phyloP scores from a whole-genome alignment of 257 asterid genomes.

The Rubia yunnanensis region DNA sequence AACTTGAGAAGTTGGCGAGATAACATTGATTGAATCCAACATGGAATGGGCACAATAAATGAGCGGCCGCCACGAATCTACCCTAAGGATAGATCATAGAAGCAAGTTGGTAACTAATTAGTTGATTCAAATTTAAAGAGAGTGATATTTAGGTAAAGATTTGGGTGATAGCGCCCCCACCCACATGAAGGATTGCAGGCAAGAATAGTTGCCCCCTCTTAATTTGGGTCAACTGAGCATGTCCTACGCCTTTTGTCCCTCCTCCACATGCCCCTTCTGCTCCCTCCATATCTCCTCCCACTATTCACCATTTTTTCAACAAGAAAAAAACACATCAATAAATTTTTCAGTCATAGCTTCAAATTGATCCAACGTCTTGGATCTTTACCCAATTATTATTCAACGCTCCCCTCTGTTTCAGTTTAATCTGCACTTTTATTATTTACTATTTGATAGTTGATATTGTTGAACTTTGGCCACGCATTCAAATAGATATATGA shows the following conservation, averaged over 20 bases:
- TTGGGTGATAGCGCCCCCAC: slow-evolving; percentile 13
- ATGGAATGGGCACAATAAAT: neutral
- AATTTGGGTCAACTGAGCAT: slow-evolving; percentile 18
- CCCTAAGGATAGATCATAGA: neutral
- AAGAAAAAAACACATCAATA: no score
- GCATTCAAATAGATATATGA: no score
- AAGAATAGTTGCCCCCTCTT: slow-evolving; percentile 9
- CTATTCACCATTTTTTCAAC: slow-evolving; percentile 20
- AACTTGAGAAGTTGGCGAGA: neutral
- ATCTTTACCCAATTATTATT: no score
- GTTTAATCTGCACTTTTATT: no score
- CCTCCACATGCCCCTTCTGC: slow-evolving; percentile 49
- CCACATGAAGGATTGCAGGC: slow-evolving; percentile 9
- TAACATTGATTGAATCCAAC: neutral
- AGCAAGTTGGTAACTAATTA: neutral
- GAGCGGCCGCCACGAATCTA: neutral
- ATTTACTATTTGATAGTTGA: no score
- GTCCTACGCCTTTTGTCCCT: slow-evolving; percentile 45
- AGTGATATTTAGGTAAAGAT: neutral
- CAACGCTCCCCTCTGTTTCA: no score
- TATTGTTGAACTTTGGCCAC: no score
- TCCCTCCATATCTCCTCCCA: slow-evolving; percentile 36
- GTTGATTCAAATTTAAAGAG: neutral
- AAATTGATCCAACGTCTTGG: neutral
- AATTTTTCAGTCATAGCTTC: no score